Percentiles rank a stretch among this genome's conserved stretches.
Evolutionary conservation across 2,329 filamentous ascomycete genomes (phyloP).

Genomic region (Pseudocercospora macadamiae): DNA sequence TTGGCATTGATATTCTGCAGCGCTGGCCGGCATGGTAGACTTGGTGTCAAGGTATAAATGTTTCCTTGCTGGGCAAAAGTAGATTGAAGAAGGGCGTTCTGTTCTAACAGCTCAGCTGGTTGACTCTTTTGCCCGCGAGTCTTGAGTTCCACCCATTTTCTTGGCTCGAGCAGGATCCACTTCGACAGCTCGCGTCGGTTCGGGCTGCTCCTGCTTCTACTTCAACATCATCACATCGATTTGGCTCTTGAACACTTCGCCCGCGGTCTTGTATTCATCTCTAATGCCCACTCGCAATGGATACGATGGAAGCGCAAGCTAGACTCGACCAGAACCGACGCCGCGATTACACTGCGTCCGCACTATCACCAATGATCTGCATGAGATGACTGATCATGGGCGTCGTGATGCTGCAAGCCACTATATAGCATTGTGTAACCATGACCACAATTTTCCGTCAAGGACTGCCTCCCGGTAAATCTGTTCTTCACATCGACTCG

Average conservation of each 20-base stretch:
- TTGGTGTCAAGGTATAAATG: neutral
- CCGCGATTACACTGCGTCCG: neutral
- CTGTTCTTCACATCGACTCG: neutral
- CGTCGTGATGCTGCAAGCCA: neutral
- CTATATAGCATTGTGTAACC: neutral
- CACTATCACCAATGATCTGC: neutral
- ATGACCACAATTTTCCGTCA: too few relatives aligned
- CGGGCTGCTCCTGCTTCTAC: neutral
- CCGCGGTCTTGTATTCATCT: too few relatives aligned
- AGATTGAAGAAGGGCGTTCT: too few relatives aligned
- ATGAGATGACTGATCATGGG: conserved; percentile 1
- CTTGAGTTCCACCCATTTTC: neutral
- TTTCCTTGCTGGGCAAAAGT: too few relatives aligned
- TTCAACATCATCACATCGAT: neutral
- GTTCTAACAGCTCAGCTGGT: neutral
- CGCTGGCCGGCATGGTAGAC: conserved; percentile 3
- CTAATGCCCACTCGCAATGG: too few relatives aligned
- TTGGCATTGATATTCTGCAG: conserved; percentile 16
- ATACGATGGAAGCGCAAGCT: too few relatives aligned
- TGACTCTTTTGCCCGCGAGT: neutral
- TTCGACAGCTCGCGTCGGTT: neutral
- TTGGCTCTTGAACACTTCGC: too few relatives aligned
- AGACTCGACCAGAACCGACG: too few relatives aligned
- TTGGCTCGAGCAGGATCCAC: neutral
- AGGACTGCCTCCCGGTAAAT: too few relatives aligned